These are phyloP conservation scores for Boletus rubropictus DNA, from an alignment of 768 basidiomycete species.

Conservation along the genomic window DNA sequence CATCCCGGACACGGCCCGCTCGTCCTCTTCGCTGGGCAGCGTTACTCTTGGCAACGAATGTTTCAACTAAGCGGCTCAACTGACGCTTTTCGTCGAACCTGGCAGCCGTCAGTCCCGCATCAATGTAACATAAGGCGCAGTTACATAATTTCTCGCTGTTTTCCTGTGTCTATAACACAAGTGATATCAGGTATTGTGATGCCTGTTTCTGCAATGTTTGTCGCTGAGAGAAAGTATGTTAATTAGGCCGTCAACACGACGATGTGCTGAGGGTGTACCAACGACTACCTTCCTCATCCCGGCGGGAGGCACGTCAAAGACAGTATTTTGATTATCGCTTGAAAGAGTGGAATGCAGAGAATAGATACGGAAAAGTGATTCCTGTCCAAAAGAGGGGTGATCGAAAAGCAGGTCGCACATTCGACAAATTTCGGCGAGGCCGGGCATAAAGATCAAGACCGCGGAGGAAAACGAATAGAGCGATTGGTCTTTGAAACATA, in stretches of 20 bases:
- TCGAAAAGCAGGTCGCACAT: constrained; percentile 76
- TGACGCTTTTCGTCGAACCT: constrained; percentile 98
- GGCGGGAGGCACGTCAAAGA: constrained; percentile 79
- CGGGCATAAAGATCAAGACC: constrained; percentile 89
- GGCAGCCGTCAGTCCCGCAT: constrained; percentile 4
- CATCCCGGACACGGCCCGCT: constrained; percentile 85
- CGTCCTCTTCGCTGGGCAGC: constrained; percentile 85
- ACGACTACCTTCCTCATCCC: constrained; percentile 92
- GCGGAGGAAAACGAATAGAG: constrained; percentile 65
- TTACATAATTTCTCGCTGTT: constrained; percentile 89
- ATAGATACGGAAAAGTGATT: constrained; percentile 63
- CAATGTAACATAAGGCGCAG: constrained; percentile 1
- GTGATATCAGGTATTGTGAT: constrained; percentile 98
- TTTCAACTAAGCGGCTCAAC: constrained; percentile 85
- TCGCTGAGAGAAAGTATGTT: constrained; percentile 42
- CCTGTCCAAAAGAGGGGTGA: constrained; percentile 65
- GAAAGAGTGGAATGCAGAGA: constrained; percentile 92
- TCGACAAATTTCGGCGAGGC: constrained; percentile 87
- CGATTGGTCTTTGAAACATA: constrained; percentile 64
- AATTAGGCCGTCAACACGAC: background rate
- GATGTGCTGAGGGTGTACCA: constrained; percentile 41
- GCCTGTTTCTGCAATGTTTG: constrained; percentile 94
- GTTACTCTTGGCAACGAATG: constrained; percentile 87
- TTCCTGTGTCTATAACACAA: constrained; percentile 91
- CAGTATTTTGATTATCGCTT: constrained; percentile 83